Base-by-base conservation (phyloP, 1,284 basidiomycete species). In the Abortiporus biennis region DNA sequence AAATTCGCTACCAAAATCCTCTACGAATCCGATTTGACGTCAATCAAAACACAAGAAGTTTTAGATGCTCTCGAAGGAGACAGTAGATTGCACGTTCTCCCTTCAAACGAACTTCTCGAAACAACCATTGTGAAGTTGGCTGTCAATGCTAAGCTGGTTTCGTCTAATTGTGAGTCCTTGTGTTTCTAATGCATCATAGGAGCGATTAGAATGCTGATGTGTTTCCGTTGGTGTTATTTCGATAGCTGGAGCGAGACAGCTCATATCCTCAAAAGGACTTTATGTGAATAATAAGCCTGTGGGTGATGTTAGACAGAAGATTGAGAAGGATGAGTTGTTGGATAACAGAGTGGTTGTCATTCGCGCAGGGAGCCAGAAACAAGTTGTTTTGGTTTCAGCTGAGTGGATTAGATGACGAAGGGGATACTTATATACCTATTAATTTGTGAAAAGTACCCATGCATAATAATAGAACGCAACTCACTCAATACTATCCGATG, bases 291-390 rank as follows among this genome's bases (percentile, higher is more conserved):
- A 71, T 25, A 33, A 48, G 6, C 59, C 62, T 12, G 57, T 79
- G 22, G 47, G 45, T 6, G 65, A 72, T 27, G 61, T 74, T 21
- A 65, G 68, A 25, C 65, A 67, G 44, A 69, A 58, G 36, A 51
- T 90, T 15, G 47, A 57, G n/a, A 49, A 52, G 17, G 52, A 52
- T 0, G 71, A 84, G 50, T 66, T 94, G 27, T 64, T 93, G 12
- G 80, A 83, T 50, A 69, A 65, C 8, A 70, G 71, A 30, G 55
- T 93, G 4, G 76, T 74, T 8, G 74, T 94, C 43, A 51, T 94
- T 17, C 74, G 85, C 37, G 75, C 79, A 23, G 92, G 92, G 4
- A 90, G 84, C 61, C 78, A 84, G 48, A 85, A 82, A 40, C 69
- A 84, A 44, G 61, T 80, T n/a, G 71, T 92, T 36, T 57, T 92